phyloP scores from a whole-genome alignment of 805 yeast species.

The Schwanniomyces yamadae region DNA sequence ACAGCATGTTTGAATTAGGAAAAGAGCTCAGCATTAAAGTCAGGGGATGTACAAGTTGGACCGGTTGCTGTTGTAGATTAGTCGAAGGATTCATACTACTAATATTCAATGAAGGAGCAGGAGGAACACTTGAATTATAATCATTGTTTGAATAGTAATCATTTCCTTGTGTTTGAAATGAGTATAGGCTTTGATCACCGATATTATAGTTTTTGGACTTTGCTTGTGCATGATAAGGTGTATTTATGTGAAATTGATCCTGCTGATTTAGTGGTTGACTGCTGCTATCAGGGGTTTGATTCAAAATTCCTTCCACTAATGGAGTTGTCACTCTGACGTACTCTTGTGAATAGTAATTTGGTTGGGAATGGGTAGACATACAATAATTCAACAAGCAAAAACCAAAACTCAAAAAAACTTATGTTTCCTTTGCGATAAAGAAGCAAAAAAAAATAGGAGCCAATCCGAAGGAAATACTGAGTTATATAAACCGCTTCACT shows the following conservation, averaged over 20 bases:
- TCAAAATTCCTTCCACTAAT: conserved; percentile 5
- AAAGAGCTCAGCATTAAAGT: conserved; percentile 4
- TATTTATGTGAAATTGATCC: conserved; percentile 2
- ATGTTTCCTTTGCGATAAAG: too few species aligned
- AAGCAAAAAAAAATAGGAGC: too few species aligned
- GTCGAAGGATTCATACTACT: not conserved
- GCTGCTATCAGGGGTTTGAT: not conserved
- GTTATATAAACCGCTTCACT: too few species aligned
- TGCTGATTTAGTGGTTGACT: conserved; percentile 2
- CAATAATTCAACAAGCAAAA: not conserved
- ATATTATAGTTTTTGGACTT: conserved; percentile 6
- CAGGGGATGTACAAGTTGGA: conserved; percentile 1
- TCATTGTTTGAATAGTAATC: conserved; percentile 8
- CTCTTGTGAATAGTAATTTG: conserved; percentile 7
- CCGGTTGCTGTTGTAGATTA: not conserved
- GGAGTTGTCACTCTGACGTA: conserved; percentile 6
- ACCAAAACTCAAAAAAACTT: too few species aligned
- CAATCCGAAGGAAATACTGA: too few species aligned
- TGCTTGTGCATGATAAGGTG: conserved; percentile 3
- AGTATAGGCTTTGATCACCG: conserved; percentile 6
- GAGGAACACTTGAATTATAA: not conserved
- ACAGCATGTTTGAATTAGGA: conserved; percentile 1
- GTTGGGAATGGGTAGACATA: conserved; percentile 12
- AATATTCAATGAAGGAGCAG: conserved; percentile 5
- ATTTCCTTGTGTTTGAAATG: conserved; percentile 8